phyloP scores from a whole-genome alignment of 805 yeast species.

The Pichia kluyveri region DNA sequence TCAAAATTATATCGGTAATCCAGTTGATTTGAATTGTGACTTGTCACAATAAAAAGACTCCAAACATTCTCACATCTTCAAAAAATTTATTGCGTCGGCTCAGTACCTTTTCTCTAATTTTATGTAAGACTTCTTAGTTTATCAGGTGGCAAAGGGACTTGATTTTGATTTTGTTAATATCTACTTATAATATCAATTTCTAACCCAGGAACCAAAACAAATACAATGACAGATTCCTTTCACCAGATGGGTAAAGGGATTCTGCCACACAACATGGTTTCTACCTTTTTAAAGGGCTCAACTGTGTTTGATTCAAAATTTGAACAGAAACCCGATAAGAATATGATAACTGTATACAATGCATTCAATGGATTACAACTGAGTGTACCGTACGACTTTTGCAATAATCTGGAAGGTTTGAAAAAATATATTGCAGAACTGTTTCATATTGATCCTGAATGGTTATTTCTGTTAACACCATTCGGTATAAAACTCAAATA shows the following conservation, averaged over 20 bases:
- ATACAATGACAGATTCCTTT: background rate
- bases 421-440: constrained; percentile 32
- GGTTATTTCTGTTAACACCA: constrained; percentile 48
- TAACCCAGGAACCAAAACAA: too few relatives aligned
- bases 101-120: background rate
- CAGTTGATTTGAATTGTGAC: too few relatives aligned
- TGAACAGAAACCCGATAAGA: constrained; percentile 7
- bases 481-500: constrained; percentile 55
- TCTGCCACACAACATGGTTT: constrained; percentile 20
- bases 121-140: too few relatives aligned
- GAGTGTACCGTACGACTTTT: constrained; percentile 29
- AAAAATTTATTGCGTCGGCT: background rate
- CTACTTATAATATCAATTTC: too few relatives aligned
- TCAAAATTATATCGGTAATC: too few relatives aligned
- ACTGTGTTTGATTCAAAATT: background rate
- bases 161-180: background rate
- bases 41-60: too few relatives aligned
- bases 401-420: constrained; percentile 33
- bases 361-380: constrained; percentile 36
- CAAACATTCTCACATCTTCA: background rate
- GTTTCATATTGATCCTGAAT: constrained; percentile 32
- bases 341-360: constrained; percentile 25
- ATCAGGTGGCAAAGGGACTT: background rate
- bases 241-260: background rate
- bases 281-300: constrained; percentile 7